Conservation (phyloP, 2,329 filamentous ascomycete species). For the Aspergillus piperis region DNA sequence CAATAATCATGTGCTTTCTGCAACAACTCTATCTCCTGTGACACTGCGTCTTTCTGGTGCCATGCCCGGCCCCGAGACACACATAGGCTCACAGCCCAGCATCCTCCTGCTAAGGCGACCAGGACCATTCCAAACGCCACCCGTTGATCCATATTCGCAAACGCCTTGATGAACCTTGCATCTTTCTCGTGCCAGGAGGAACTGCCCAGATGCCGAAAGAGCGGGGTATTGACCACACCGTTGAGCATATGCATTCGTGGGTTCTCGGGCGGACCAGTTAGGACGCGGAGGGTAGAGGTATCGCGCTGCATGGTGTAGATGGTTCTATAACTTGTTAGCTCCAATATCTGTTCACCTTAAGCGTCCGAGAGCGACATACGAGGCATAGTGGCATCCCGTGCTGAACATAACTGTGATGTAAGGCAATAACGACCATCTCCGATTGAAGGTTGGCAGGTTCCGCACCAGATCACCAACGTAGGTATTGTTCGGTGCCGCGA, state of each 20-base stretch:
- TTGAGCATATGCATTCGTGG: constrained; percentile 42
- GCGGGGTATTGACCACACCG: constrained; percentile 42
- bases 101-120: background rate
- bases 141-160: constrained; percentile 10
- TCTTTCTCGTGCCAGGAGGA: constrained; percentile 49
- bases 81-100: background rate
- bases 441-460: constrained; percentile 39
- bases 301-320: constrained; percentile 42
- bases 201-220: constrained; percentile 46
- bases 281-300: constrained; percentile 38
- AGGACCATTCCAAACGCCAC: constrained; percentile 8
- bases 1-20: background rate
- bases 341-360: too few relatives aligned
- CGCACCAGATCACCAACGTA: constrained; percentile 39
- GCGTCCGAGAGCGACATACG: constrained; percentile 24
- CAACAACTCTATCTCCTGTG: background rate
- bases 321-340: constrained; percentile 22
- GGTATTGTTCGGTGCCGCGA: constrained; percentile 37
- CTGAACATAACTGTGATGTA: constrained; percentile 49
- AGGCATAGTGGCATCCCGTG: constrained; percentile 47
- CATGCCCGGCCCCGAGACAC: background rate
- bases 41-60: background rate
- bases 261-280: constrained; percentile 33
- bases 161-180: constrained; percentile 30
- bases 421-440: constrained; percentile 43